A percentile compares a stretch with the other conserved stretches of the same genome.
phyloP scores from a whole-genome alignment of 768 basidiomycete species.

The Amanita muscaria region DNA sequence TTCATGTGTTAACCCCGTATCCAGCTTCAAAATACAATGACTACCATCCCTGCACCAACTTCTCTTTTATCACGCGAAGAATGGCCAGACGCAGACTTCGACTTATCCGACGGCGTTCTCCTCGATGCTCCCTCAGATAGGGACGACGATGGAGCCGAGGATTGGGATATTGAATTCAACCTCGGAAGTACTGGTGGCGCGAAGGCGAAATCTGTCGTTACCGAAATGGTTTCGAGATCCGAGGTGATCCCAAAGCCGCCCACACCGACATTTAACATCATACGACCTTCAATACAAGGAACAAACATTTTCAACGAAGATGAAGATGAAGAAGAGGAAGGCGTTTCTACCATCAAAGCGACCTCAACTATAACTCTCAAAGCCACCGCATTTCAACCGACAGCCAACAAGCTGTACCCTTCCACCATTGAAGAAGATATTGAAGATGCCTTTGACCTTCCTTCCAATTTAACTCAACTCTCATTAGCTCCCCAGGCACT shows the following conservation, averaged over 20 bases:
- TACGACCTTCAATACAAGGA: constrained; percentile 52
- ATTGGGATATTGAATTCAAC: constrained; percentile 79
- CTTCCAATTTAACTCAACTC: constrained; percentile 70
- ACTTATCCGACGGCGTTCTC: constrained; percentile 66
- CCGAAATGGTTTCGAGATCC: constrained; percentile 30
- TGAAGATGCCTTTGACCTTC: constrained; percentile 76
- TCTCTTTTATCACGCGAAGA: constrained; percentile 54
- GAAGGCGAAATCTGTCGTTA: constrained; percentile 31
- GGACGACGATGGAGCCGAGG: constrained; percentile 54
- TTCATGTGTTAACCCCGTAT: constrained; percentile 4
- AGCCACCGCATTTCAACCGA: constrained; percentile 42
- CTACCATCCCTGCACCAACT: constrained; percentile 50
- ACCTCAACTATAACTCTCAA: constrained; percentile 80
- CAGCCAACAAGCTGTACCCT: constrained; percentile 26
- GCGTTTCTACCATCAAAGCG: constrained; percentile 73
- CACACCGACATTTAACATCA: constrained; percentile 40
- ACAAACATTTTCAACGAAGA: constrained; percentile 34
- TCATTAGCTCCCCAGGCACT: constrained; percentile 75
- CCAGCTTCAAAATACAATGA: constrained; percentile 32
- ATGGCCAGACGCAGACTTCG: constrained; percentile 85
- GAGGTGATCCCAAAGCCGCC: constrained; percentile 25
- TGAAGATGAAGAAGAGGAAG: constrained; percentile 69
- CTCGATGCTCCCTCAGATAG: constrained; percentile 60
- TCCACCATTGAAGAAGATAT: constrained; percentile 63
- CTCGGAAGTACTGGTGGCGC: constrained; percentile 49